Evolutionary conservation across 257 asterid genomes (phyloP).

Genomic region (Mentha longifolia): DNA sequence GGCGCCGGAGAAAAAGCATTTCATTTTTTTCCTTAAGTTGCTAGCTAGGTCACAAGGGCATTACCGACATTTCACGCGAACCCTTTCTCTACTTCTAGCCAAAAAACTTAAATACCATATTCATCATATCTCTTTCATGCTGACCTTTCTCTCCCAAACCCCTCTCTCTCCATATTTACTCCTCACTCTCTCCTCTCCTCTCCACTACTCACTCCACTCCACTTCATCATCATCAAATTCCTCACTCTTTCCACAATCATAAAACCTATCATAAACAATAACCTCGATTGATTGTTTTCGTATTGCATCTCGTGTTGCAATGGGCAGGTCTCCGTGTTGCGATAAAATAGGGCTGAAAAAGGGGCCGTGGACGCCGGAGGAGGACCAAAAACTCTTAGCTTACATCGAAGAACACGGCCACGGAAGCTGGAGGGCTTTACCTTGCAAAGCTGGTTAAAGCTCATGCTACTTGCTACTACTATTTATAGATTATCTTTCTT

Average conservation of each 20-base stretch:
- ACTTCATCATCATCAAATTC: neutral
- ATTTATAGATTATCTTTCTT: neutral
- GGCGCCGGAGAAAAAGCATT: conserved; percentile 34
- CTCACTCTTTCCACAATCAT: neutral
- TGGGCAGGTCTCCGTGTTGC: conserved; percentile 96
- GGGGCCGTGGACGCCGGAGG: conserved; percentile 98
- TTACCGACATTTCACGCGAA: neutral
- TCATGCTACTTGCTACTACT: neutral
- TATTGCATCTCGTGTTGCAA: conserved; percentile 14
- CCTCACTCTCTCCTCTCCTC: conserved; percentile 27
- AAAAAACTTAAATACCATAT: conserved; percentile 42
- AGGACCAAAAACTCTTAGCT: conserved; percentile 84
- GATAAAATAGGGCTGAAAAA: conserved; percentile 84
- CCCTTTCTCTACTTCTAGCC: neutral
- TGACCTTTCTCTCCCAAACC: conserved; percentile 43
- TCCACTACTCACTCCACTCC: conserved; percentile 28
- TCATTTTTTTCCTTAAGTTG: conserved; percentile 30
- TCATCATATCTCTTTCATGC: conserved; percentile 65
- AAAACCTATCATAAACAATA: conserved; percentile 14
- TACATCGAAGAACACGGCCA: conserved; percentile 88
- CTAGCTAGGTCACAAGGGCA: conserved; percentile 27
- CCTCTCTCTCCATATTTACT: conserved; percentile 34
- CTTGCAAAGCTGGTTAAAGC: conserved; percentile 72
- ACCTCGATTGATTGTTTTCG: neutral
- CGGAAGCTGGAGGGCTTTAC: conserved; percentile 97